phyloP scores from a whole-genome alignment of 2,329 filamentous ascomycete species.

The Ascochyta clinopodiicola region DNA sequence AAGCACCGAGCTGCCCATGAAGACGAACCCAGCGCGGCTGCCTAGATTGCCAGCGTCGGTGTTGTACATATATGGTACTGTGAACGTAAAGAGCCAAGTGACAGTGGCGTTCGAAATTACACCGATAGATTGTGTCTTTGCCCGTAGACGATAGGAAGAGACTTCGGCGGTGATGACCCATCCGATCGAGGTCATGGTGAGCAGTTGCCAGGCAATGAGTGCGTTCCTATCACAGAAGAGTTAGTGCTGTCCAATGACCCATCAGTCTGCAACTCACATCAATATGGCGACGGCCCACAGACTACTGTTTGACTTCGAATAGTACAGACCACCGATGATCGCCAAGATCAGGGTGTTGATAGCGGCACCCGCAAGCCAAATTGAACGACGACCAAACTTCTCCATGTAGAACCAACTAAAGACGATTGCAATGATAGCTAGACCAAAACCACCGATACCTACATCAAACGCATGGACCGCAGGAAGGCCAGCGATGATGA shows the following conservation, averaged over 20 bases:
- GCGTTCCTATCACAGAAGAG: constrained; percentile 1
- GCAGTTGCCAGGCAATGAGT: constrained; percentile 14
- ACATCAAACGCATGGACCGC: constrained; percentile 13
- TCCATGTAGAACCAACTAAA: constrained; percentile 16
- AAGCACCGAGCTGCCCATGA: constrained; percentile 10
- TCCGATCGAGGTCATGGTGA: constrained; percentile 11
- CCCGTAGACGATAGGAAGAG: constrained; percentile 5
- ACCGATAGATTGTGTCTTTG: constrained; percentile 10
- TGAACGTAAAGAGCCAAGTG: constrained; percentile 27
- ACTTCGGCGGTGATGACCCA: constrained; percentile 14
- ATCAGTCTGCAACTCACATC: constrained; percentile 4
- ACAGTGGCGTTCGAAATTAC: constrained; percentile 6
- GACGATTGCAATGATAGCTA: constrained; percentile 11
- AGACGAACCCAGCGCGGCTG: constrained; percentile 54
- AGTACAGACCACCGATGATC: constrained; percentile 9
- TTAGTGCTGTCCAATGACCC: no score
- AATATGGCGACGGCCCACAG: constrained; percentile 13
- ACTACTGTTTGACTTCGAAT: background rate
- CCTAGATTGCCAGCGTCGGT: constrained; percentile 49
- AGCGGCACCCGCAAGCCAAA: constrained; percentile 9
- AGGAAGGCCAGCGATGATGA: constrained; percentile 12
- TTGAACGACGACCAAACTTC: constrained; percentile 14
- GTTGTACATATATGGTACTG: constrained; percentile 52
- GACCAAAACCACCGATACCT: constrained; percentile 15
- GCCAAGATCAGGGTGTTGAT: constrained; percentile 8